A percentile compares a stretch with the other conserved stretches of the same genome.
Conservation (phyloP, 225 moss, liverwort and hornwort species). For the Rhytidiadelphus loreus region DNA sequence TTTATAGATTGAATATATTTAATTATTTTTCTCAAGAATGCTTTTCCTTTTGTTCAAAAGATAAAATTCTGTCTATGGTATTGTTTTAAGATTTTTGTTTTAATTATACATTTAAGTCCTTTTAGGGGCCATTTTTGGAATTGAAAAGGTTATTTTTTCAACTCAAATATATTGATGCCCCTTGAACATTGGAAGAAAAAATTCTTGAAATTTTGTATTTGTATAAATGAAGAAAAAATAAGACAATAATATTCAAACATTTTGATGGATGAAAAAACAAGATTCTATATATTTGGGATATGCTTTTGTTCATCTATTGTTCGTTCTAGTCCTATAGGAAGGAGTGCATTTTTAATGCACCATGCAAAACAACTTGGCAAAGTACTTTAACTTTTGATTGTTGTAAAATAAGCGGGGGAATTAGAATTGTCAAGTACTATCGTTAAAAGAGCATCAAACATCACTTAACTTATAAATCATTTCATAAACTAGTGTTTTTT, state of each 20-base stretch:
- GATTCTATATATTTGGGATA: not conserved
- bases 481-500: not conserved
- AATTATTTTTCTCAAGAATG: not conserved
- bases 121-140: not conserved
- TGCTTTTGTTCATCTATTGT: not conserved
- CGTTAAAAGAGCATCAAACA: not conserved
- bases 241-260: not conserved
- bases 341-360: not conserved
- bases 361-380: not conserved
- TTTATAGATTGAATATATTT: not conserved
- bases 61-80: not conserved
- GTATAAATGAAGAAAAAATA: no score
- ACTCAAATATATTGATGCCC: fast-evolving
- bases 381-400: not conserved
- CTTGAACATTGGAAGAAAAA: not conserved
- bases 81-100: not conserved
- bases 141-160: not conserved
- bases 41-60: not conserved
- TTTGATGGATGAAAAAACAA: not conserved
- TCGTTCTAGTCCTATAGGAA: not conserved
- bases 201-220: not conserved
- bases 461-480: not conserved
- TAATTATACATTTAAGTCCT: not conserved
- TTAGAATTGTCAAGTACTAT: not conserved
- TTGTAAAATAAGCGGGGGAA: no score